phyloP scores from a whole-genome alignment of 805 yeast species.

The Candida ovalis region DNA sequence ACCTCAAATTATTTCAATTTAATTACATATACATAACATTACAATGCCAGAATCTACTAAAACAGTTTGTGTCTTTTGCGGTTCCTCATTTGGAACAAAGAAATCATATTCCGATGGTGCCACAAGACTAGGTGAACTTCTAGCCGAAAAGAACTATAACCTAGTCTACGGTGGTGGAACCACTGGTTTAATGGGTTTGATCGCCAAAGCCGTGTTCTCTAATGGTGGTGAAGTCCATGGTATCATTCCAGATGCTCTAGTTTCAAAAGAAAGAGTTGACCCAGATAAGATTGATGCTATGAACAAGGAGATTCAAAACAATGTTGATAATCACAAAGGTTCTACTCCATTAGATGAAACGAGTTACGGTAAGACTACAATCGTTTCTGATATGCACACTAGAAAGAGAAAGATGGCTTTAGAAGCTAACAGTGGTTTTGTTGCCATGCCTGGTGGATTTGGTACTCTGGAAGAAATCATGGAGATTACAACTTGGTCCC shows the following conservation, averaged over 20 bases:
- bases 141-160: conserved; percentile 64
- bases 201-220: conserved; percentile 59
- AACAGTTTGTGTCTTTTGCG: conserved; percentile 80
- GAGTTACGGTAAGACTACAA: conserved; percentile 72
- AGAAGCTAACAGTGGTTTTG: conserved; percentile 73
- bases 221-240: conserved; percentile 75
- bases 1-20: too few relatives aligned
- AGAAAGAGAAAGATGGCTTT: conserved; percentile 81
- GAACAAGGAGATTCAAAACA: conserved; percentile 44
- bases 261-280: conserved; percentile 60
- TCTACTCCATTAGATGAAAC: conserved; percentile 54
- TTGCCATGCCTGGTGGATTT: conserved; percentile 89
- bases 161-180: conserved; percentile 90
- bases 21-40: not conserved
- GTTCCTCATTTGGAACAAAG: conserved; percentile 69
- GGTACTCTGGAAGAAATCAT: conserved; percentile 86
- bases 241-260: conserved; percentile 79
- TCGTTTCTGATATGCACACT: conserved; percentile 86
- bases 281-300: conserved; percentile 32
- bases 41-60: conserved; percentile 25
- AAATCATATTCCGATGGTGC: conserved; percentile 51
- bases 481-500: conserved; percentile 89
- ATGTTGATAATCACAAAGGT: conserved; percentile 60
- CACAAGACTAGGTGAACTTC: conserved; percentile 49
- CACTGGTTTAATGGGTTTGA: conserved; percentile 76